phyloP scores from a whole-genome alignment of 768 basidiomycete species.

The Amanita pseudoporphyria region DNA sequence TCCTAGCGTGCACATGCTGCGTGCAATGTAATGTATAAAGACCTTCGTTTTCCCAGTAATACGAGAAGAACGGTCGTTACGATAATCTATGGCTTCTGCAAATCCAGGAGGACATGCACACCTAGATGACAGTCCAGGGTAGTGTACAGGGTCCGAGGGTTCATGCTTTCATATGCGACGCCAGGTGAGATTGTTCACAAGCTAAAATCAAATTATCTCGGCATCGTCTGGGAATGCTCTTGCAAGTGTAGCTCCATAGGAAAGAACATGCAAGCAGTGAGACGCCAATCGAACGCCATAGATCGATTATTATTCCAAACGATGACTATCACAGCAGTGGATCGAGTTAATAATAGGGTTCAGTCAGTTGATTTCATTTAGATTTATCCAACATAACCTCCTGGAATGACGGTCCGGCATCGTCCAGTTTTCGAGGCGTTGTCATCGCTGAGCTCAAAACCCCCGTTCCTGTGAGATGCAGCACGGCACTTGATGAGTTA shows the following conservation, averaged over 20 bases:
- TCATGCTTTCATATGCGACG: neutral
- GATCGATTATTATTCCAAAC: neutral
- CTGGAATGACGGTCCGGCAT: neutral
- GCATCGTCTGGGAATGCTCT: conserved; percentile 1
- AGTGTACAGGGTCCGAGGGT: neutral
- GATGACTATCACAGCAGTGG: neutral
- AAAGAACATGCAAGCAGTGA: neutral
- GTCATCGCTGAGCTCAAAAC: neutral
- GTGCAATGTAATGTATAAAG: conserved; percentile 1
- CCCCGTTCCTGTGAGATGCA: neutral
- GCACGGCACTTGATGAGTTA: too few species aligned
- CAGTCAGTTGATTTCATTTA: neutral
- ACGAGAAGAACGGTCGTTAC: neutral
- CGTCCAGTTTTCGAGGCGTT: neutral
- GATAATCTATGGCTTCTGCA: neutral
- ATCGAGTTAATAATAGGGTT: neutral
- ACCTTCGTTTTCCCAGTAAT: neutral
- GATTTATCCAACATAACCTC: neutral
- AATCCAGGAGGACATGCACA: neutral
- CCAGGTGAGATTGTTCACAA: neutral
- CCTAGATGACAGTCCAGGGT: conserved; percentile 3
- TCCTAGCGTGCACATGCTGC: neutral
- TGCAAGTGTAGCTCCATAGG: neutral
- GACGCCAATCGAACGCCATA: neutral
- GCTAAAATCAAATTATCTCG: neutral